These are phyloP conservation scores for Zizania palustris DNA, from an alignment of 202 grass and related monocot genomes.

Conservation along the genomic window DNA sequence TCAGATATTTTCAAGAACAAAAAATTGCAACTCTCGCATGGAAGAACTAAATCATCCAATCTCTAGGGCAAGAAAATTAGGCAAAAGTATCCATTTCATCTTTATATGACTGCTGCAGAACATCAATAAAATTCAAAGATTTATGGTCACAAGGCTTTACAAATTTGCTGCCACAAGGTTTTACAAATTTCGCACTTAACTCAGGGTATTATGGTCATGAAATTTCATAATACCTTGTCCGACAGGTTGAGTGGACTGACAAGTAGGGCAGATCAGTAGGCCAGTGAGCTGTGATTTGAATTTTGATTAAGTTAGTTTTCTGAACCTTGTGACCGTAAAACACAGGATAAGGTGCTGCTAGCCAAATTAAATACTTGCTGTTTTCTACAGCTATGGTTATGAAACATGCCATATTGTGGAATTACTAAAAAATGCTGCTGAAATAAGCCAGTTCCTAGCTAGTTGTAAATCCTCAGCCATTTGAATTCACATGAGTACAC, in stretches of 20 bases:
- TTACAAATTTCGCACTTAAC: neutral
- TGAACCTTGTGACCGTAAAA: neutral
- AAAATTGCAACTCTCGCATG: neutral
- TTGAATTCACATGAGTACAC: conserved; percentile 1
- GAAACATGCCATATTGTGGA: neutral
- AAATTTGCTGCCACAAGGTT: neutral
- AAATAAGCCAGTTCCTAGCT: conserved; percentile 8
- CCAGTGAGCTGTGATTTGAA: neutral
- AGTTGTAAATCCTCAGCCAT: neutral
- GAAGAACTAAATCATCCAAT: neutral
- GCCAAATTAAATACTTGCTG: neutral
- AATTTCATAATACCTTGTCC: neutral
- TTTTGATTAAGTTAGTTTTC: neutral
- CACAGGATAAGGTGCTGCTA: neutral
- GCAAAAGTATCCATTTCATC: neutral
- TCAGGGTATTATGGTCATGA: neutral
- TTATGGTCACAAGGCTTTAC: neutral
- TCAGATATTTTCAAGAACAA: neutral
- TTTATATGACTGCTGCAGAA: neutral
- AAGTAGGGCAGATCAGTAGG: neutral
- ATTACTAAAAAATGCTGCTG: neutral
- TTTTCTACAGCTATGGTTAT: neutral
- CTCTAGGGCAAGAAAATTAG: conserved; percentile 1
- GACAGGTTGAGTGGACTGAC: neutral
- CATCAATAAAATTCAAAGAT: neutral